Evolutionary conservation across 164 flowering plant genomes (phyloP).

Genomic region (Vitis labrusca): DNA sequence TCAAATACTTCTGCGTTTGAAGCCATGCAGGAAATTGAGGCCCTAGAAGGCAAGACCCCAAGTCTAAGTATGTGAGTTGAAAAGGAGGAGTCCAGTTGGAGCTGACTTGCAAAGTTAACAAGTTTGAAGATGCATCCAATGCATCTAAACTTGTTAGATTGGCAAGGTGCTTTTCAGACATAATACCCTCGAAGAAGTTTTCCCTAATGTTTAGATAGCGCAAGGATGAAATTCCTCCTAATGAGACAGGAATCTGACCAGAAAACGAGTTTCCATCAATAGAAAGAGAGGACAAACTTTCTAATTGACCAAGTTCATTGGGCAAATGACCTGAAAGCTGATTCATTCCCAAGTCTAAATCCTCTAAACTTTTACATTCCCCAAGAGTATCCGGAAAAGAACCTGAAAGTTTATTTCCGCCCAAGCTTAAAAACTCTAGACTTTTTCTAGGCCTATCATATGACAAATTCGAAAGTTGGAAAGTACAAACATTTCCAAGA

Average conservation of each 20-base stretch:
- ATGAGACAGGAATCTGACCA: conserved; percentile 7
- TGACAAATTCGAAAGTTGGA: too few relatives aligned
- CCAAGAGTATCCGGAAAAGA: too few relatives aligned
- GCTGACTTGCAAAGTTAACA: neutral
- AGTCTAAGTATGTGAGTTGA: neutral
- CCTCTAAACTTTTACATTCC: neutral
- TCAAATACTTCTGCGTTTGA: neutral
- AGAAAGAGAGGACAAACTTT: neutral
- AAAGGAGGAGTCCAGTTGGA: conserved; percentile 19
- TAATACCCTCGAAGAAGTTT: conserved; percentile 4
- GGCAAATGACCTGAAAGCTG: conserved; percentile 4
- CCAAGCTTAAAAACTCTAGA: too few relatives aligned
- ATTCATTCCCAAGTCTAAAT: neutral
- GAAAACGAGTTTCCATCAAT: neutral
- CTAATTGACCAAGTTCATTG: neutral
- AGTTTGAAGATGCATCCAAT: neutral
- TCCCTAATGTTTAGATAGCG: neutral
- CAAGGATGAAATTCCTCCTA: conserved; percentile 13
- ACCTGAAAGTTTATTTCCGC: too few relatives aligned
- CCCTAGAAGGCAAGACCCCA: neutral
- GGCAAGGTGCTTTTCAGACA: conserved; percentile 7
- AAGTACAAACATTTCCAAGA: neutral
- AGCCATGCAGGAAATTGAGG: conserved; percentile 19
- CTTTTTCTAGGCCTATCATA: too few relatives aligned
- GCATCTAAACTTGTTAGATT: conserved; percentile 8